These are phyloP conservation scores for Termitomyces sp. DNA, from an alignment of 768 basidiomycete genomes.

Conservation along the genomic window DNA sequence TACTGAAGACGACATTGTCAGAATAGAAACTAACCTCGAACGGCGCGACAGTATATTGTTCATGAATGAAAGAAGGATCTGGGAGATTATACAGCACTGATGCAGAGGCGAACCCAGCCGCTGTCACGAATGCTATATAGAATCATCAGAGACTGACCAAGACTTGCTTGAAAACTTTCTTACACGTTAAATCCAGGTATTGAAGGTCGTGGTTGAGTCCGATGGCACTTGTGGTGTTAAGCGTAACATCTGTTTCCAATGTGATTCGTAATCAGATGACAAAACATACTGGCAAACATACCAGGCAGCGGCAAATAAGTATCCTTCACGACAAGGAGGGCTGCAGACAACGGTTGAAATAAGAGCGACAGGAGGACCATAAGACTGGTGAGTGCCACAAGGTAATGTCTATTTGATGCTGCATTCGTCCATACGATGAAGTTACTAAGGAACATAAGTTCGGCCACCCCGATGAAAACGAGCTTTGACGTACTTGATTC, in stretches of 20 bases:
- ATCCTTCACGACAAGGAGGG: constrained; percentile 42
- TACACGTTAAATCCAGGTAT: constrained; percentile 44
- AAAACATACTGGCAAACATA: constrained; percentile 11
- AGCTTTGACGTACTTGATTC: constrained; percentile 32
- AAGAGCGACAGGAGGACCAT: constrained; percentile 42
- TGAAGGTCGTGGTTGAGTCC: constrained; percentile 40
- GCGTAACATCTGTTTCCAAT: constrained; percentile 24
- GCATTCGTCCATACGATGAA: constrained; percentile 43
- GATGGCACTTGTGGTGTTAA: constrained; percentile 31
- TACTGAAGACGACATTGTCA: background rate
- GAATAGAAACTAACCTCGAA: constrained; percentile 31
- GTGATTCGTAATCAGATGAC: background rate
- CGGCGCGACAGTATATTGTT: constrained; percentile 38
- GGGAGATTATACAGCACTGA: constrained; percentile 40
- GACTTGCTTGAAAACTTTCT: constrained; percentile 9
- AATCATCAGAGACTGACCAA: background rate
- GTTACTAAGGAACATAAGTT: constrained; percentile 26
- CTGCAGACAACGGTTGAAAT: constrained; percentile 49
- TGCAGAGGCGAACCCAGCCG: constrained; percentile 50
- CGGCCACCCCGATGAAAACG: background rate
- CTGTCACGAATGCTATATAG: constrained; percentile 41
- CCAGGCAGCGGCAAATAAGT: constrained; percentile 39
- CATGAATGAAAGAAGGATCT: constrained; percentile 40
- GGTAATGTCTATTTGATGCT: constrained; percentile 40
- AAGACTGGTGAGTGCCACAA: constrained; percentile 43